A percentile compares a stretch with the other conserved stretches of the same genome.
phyloP scores from a whole-genome alignment of 2,329 filamentous ascomycete species.

The Xylaria sp. region DNA sequence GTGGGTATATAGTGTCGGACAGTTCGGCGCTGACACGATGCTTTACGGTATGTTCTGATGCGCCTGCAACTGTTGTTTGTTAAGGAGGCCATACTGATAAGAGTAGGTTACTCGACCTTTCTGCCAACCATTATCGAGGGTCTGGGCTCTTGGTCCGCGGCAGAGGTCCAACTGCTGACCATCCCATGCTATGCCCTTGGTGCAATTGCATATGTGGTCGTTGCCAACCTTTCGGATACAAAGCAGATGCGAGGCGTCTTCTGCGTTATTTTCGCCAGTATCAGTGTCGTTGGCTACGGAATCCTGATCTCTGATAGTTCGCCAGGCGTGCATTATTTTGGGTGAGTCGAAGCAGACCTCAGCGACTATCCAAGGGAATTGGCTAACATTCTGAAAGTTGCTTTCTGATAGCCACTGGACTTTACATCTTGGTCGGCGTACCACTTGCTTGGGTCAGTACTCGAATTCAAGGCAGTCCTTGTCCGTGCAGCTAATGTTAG shows the following conservation, averaged over 20 bases:
- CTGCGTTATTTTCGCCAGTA: conserved; percentile 53
- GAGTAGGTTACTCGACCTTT: conserved; percentile 65
- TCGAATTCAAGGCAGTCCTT: not conserved
- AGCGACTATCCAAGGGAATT: too few relatives aligned
- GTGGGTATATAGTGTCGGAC: conserved; percentile 61
- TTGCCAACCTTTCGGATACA: conserved; percentile 63
- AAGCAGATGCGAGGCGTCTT: conserved; percentile 62
- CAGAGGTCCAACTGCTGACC: conserved; percentile 68
- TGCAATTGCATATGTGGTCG: conserved; percentile 60
- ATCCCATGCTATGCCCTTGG: conserved; percentile 74
- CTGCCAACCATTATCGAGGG: conserved; percentile 71
- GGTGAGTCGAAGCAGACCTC: conserved; percentile 22
- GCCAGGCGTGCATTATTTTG: conserved; percentile 65
- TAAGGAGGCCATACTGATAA: conserved; percentile 1
- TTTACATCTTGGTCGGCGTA: conserved; percentile 58
- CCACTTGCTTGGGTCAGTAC: conserved; percentile 49
- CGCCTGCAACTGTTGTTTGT: not conserved
- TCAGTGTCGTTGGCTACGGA: conserved; percentile 64
- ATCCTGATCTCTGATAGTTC: conserved; percentile 57
- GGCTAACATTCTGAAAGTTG: conserved; percentile 40
- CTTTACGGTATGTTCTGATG: conserved; percentile 50
- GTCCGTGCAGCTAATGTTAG: conserved; percentile 4
- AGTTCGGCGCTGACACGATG: conserved; percentile 72
- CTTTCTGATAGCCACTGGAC: conserved; percentile 67
- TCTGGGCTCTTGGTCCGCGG: conserved; percentile 57